A percentile compares a stretch with the other conserved stretches of the same genome.
Evolutionary conservation across 2,329 filamentous ascomycete genomes (phyloP).

Genomic region (Didymella pinodella): DNA sequence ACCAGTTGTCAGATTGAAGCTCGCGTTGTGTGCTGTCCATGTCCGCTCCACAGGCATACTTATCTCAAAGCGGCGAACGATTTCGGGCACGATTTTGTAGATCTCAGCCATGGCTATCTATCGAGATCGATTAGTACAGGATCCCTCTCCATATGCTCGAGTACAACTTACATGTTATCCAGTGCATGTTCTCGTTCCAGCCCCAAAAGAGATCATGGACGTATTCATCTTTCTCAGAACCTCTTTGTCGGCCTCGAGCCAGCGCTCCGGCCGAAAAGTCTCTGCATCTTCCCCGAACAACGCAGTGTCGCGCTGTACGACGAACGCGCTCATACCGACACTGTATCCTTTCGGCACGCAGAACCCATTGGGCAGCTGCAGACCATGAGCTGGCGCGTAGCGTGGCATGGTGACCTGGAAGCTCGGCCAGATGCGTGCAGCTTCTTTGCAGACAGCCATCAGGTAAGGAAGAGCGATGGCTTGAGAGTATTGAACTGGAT

Average conservation of each 20-base stretch:
- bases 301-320: conserved; percentile 51
- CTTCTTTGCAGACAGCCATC: conserved; percentile 78
- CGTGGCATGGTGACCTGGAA: conserved; percentile 75
- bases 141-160: neutral
- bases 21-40: conserved; percentile 33
- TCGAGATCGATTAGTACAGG: neutral
- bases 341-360: conserved; percentile 3
- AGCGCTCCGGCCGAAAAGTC: conserved; percentile 56
- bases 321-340: conserved; percentile 43
- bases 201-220: conserved; percentile 50
- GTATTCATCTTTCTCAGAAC: conserved; percentile 31
- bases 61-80: conserved; percentile 31
- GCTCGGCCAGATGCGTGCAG: conserved; percentile 77
- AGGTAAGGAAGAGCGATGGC: conserved; percentile 75
- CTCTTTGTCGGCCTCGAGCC: conserved; percentile 49
- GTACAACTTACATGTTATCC: conserved; percentile 35
- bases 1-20: conserved; percentile 25
- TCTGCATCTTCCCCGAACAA: conserved; percentile 54
- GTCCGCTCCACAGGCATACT: conserved; percentile 29
- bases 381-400: conserved; percentile 70
- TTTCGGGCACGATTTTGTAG: conserved; percentile 34
- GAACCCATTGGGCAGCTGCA: conserved; percentile 57
- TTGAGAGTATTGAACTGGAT: conserved; percentile 48
- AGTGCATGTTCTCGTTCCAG: conserved; percentile 45
- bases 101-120: conserved; percentile 30